Evolutionary conservation across 768 basidiomycete species (phyloP).

Genomic region (Boletus edulis): DNA sequence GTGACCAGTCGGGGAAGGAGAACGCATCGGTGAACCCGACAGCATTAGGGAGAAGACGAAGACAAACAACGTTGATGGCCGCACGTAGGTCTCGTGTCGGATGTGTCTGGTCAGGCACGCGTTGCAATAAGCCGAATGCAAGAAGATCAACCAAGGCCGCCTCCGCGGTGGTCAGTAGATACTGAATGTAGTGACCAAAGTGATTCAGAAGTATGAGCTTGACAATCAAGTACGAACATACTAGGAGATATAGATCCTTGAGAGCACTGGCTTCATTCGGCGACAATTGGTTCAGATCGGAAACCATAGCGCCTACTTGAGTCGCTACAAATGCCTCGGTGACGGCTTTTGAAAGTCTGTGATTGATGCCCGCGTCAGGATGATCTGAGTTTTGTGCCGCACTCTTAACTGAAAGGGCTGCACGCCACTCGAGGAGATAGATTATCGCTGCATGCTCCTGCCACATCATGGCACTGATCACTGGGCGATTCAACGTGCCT

Average conservation of each 20-base stretch:
- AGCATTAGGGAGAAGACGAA: slow-evolving; percentile 56
- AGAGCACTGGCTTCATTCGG: slow-evolving; percentile 20
- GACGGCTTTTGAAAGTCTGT: slow-evolving; percentile 59
- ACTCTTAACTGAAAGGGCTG: slow-evolving; percentile 54
- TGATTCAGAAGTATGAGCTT: not conserved
- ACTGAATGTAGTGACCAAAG: slow-evolving; percentile 37
- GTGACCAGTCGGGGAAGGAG: slow-evolving; percentile 71
- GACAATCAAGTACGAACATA: slow-evolving; percentile 8
- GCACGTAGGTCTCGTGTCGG: slow-evolving; percentile 48
- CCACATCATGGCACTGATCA: slow-evolving; percentile 31
- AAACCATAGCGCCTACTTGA: slow-evolving; percentile 50
- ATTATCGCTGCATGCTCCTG: slow-evolving; percentile 40
- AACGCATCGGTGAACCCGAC: slow-evolving; percentile 73
- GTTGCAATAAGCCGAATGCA: slow-evolving; percentile 46
- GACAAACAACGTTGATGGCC: slow-evolving; percentile 48
- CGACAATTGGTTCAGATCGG: slow-evolving; percentile 23
- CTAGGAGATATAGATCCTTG: slow-evolving; percentile 27
- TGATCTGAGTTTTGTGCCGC: slow-evolving; percentile 34
- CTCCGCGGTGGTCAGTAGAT: slow-evolving; percentile 54
- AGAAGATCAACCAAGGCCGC: slow-evolving; percentile 56
- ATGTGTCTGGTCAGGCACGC: slow-evolving; percentile 31
- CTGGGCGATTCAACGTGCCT: slow-evolving; percentile 17
- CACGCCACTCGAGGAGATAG: slow-evolving; percentile 60
- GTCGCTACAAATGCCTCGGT: slow-evolving; percentile 67
- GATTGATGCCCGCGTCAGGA: slow-evolving; percentile 53